A percentile compares a stretch with the other conserved stretches of the same genome.
These are phyloP conservation scores for Colletotrichum sp. DNA, from an alignment of 2,329 filamentous ascomycete species.

Conservation along the genomic window DNA sequence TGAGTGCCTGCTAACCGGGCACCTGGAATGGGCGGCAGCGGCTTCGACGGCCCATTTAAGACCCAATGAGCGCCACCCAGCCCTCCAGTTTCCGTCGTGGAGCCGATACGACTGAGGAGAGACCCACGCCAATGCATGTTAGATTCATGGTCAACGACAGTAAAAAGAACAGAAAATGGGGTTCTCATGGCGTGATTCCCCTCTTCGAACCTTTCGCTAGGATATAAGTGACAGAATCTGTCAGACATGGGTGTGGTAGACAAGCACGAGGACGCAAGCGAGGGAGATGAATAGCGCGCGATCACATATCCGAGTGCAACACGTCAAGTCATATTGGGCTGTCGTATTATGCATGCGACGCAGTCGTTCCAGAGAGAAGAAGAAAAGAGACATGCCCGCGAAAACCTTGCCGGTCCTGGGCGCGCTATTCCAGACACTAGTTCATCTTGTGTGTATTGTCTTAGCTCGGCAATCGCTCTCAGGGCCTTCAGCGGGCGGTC, in stretches of 20 bases:
- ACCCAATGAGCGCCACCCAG: neutral
- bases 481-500: neutral
- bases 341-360: neutral
- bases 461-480: neutral
- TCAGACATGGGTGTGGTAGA: neutral
- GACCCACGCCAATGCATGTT: neutral
- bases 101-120: neutral
- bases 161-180: neutral
- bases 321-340: neutral
- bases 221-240: neutral
- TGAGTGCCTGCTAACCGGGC: constrained; percentile 2
- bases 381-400: neutral
- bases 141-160: neutral
- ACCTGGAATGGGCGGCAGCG: neutral
- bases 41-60: neutral
- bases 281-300: neutral
- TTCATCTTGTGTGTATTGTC: neutral
- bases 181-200: neutral
- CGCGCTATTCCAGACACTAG: neutral
- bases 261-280: neutral
- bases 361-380: neutral
- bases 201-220: neutral
- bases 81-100: neutral
- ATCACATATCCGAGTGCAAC: neutral
- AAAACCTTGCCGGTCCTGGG: neutral